Conservation (phyloP, 768 basidiomycete genomes). For the Butyriboletus loyo region DNA sequence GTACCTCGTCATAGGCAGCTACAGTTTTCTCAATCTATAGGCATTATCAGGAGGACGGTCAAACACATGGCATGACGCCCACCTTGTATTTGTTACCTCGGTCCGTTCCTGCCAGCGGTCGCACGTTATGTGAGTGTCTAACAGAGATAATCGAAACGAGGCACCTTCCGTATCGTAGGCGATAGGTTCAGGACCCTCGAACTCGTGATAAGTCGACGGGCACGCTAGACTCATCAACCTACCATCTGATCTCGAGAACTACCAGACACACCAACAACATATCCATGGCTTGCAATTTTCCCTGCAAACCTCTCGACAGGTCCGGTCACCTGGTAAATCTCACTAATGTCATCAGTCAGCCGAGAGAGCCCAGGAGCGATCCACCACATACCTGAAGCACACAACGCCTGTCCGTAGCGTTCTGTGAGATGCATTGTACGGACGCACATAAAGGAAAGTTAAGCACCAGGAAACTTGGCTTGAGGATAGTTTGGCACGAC, state of each 20-base stretch:
- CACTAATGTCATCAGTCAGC: slow-evolving; percentile 43
- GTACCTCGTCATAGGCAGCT: slow-evolving; percentile 83
- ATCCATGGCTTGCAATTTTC: slow-evolving; percentile 85
- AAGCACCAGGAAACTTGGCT: slow-evolving; percentile 82
- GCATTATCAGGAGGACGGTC: slow-evolving; percentile 3
- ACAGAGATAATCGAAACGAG: not conserved
- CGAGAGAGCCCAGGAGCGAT: not conserved
- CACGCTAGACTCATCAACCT: slow-evolving; percentile 48
- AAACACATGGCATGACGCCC: not conserved
- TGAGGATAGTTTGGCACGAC: slow-evolving; percentile 78
- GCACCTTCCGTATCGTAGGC: slow-evolving; percentile 84
- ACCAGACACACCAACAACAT: slow-evolving; percentile 62
- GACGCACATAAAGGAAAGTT: not conserved
- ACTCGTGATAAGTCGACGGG: slow-evolving; percentile 89
- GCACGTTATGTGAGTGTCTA: not conserved
- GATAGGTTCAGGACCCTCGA: slow-evolving; percentile 83
- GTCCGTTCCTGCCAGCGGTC: slow-evolving; percentile 61
- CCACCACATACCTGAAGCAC: slow-evolving; percentile 61
- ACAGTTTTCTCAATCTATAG: slow-evolving; percentile 84
- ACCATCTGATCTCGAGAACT: not conserved
- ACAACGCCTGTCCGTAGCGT: slow-evolving; percentile 56
- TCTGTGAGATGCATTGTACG: not conserved
- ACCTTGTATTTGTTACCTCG: slow-evolving; percentile 93
- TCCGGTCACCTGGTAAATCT: slow-evolving; percentile 96
- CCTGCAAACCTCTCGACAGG: slow-evolving; percentile 92